Conservation (phyloP, 352 stramenopile genomes). For the Phytopythium cucurbitacearum region DNA sequence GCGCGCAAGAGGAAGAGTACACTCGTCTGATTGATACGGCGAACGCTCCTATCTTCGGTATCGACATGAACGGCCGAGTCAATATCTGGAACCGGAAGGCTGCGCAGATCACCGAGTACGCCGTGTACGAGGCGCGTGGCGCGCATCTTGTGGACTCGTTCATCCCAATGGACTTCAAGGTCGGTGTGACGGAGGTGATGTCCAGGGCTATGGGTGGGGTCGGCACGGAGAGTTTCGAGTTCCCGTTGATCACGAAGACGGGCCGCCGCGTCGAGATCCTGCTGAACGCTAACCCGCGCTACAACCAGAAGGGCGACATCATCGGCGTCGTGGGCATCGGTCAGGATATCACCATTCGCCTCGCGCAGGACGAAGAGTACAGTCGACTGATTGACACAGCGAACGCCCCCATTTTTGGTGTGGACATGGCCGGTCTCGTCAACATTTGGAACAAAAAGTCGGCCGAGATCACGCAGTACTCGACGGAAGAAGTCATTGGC, state of each 20-base stretch:
- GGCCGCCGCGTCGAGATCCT: constrained; percentile 74
- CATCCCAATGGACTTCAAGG: constrained; percentile 73
- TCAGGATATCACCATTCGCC: constrained; percentile 76
- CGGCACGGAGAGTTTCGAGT: constrained; percentile 84
- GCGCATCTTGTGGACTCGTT: constrained; percentile 88
- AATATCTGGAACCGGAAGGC: constrained; percentile 92
- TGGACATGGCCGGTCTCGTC: constrained; percentile 67
- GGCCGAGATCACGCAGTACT: constrained; percentile 86
- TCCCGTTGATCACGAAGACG: constrained; percentile 83
- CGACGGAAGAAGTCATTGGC: constrained; percentile 85
- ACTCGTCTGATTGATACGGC: constrained; percentile 86
- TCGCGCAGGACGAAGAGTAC: constrained; percentile 88
- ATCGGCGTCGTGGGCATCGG: constrained; percentile 80
- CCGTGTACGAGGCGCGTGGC: constrained; percentile 84
- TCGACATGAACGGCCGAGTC: constrained; percentile 76
- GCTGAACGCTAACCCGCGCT: constrained; percentile 78
- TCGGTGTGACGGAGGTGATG: constrained; percentile 55
- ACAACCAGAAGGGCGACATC: constrained; percentile 77
- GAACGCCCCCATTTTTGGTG: constrained; percentile 87
- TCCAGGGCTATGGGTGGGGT: constrained; percentile 54
- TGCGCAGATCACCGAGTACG: constrained; percentile 88
- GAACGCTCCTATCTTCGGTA: constrained; percentile 89
- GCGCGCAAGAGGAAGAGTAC: constrained; percentile 86
- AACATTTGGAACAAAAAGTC: constrained; percentile 92
- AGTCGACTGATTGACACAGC: constrained; percentile 83